phyloP scores from a whole-genome alignment of 202 grass and related monocot genomes.

The Saccharum hybrid region DNA sequence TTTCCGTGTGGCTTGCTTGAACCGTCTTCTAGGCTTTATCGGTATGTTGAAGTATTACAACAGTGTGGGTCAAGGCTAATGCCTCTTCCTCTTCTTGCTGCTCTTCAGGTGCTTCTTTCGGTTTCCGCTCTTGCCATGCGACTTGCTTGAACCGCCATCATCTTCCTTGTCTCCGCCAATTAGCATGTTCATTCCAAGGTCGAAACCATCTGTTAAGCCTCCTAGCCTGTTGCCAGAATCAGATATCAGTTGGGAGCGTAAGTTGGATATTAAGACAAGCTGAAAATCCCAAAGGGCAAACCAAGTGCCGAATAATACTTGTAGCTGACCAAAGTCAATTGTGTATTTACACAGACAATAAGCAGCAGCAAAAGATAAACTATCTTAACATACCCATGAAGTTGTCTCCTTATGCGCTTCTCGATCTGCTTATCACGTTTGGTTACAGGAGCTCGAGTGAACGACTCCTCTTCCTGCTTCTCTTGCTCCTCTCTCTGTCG shows the following conservation, averaged over 20 bases:
- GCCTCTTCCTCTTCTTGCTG: constrained; percentile 45
- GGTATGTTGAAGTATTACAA: neutral
- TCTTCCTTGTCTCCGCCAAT: constrained; percentile 43
- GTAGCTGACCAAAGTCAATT: neutral
- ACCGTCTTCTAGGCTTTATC: neutral
- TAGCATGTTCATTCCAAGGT: constrained; percentile 55
- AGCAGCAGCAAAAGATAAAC: constrained; percentile 1
- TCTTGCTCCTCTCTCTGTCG: constrained; percentile 69
- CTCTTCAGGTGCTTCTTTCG: constrained; percentile 46
- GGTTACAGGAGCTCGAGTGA: constrained; percentile 69
- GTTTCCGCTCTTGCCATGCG: constrained; percentile 8
- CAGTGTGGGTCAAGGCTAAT: constrained; percentile 28
- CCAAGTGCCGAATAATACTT: neutral
- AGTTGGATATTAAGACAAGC: neutral
- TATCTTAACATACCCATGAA: constrained; percentile 65
- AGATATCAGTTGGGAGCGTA: neutral
- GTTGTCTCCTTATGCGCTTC: constrained; percentile 65
- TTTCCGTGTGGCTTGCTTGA: neutral
- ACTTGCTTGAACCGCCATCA: constrained; percentile 23
- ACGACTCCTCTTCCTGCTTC: constrained; percentile 80
- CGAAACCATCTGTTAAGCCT: constrained; percentile 46
- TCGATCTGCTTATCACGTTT: constrained; percentile 67
- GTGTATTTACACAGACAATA: neutral
- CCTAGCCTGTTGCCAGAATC: constrained; percentile 38
- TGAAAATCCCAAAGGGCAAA: neutral